phyloP scores from a whole-genome alignment of 139 green algal genomes.

The Mesostigma viride region DNA sequence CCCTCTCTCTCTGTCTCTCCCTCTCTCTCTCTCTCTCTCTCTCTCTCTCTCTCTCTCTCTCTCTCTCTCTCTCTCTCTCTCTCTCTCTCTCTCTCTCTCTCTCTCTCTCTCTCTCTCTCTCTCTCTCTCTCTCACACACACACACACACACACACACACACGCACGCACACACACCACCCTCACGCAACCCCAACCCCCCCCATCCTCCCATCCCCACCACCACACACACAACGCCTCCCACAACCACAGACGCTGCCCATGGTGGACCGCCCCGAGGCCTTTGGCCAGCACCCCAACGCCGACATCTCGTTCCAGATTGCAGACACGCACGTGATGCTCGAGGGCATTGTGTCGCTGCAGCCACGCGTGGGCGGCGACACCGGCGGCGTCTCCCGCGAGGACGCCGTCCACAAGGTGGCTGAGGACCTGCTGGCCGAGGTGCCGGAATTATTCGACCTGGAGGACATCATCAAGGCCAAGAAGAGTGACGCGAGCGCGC shows the following conservation, averaged over 20 bases:
- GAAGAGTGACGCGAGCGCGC: slow-evolving; percentile 54
- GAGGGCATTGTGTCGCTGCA: slow-evolving; percentile 53
- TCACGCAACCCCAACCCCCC: too few species aligned
- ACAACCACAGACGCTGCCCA: slow-evolving; percentile 54
- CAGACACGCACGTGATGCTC: slow-evolving; percentile 61
- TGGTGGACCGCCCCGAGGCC: slow-evolving; percentile 55
- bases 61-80: too few species aligned
- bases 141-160: too few species aligned
- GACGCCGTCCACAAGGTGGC: slow-evolving; percentile 53
- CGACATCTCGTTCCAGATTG: slow-evolving; percentile 73
- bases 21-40: too few species aligned
- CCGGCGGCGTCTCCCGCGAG: slow-evolving; percentile 31
- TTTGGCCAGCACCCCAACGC: slow-evolving; percentile 83
- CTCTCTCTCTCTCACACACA: too few species aligned
- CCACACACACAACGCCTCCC: too few species aligned
- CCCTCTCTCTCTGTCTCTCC: too few species aligned
- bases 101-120: too few species aligned
- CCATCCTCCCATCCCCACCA: too few species aligned
- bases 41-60: too few species aligned
- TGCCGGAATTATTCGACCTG: slow-evolving; percentile 60
- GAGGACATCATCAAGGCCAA: slow-evolving; percentile 63
- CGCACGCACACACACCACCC: too few species aligned
- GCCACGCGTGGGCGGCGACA: slow-evolving; percentile 29
- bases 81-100: too few species aligned
- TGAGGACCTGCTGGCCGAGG: slow-evolving; percentile 49